Conservation (phyloP, 306 rosid genomes). For the cucumber (Cucumis sativus) region DNA sequence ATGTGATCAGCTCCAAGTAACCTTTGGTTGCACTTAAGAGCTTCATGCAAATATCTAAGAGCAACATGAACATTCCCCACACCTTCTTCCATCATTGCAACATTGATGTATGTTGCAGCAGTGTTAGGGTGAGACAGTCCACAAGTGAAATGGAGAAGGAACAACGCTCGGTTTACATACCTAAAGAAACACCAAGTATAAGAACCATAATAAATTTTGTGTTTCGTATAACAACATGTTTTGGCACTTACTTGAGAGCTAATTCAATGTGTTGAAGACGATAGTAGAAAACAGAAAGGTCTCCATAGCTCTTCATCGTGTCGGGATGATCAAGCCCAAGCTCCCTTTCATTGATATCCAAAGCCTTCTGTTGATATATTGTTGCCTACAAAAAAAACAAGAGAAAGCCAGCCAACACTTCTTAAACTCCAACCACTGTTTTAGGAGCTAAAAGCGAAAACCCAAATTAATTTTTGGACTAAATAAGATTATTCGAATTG, state of each 20-base stretch:
- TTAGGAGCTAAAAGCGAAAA: not conserved
- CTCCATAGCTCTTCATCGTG: slow-evolving; percentile 98
- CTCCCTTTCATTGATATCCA: slow-evolving; percentile 88
- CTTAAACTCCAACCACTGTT: not conserved
- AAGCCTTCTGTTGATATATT: slow-evolving; percentile 89
- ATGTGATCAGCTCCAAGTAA: slow-evolving; percentile 92
- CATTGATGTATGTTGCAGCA: slow-evolving; percentile 93
- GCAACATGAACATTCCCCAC: slow-evolving; percentile 95
- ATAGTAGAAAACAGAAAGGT: slow-evolving; percentile 90
- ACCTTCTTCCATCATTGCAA: slow-evolving; percentile 99
- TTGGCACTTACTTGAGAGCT: slow-evolving; percentile 71
- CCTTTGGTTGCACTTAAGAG: slow-evolving; percentile 93
- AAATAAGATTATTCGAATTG: not conserved
- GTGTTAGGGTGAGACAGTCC: slow-evolving; percentile 96
- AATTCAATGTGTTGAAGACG: slow-evolving; percentile 92
- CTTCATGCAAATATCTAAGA: slow-evolving; percentile 91
- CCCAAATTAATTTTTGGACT: not conserved
- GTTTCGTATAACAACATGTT: not conserved
- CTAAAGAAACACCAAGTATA: slow-evolving; percentile 26
- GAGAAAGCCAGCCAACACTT: not conserved
- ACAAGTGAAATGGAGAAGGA: slow-evolving; percentile 90
- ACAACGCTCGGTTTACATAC: slow-evolving; percentile 89
- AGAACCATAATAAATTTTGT: not conserved
- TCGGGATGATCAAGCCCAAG: slow-evolving; percentile 99
- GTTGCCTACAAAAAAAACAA: slow-evolving; percentile 47